phyloP scores from a whole-genome alignment of 2,329 filamentous ascomycete species.

The Fusarium vanettenii region DNA sequence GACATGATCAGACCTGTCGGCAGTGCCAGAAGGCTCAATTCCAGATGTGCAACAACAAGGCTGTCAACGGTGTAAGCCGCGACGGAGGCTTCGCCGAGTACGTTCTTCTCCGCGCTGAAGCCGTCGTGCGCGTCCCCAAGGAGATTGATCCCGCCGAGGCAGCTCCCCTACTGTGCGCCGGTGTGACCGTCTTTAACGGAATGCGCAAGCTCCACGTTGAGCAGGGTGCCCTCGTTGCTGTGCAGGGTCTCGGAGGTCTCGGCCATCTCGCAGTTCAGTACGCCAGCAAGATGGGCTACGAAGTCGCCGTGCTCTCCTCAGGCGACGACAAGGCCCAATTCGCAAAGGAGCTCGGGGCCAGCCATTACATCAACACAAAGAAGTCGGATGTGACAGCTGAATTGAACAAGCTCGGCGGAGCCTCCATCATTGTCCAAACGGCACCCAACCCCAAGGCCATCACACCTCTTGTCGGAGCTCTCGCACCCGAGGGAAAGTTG shows the following conservation, averaged over 20 bases:
- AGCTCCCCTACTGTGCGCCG: conserved; percentile 73
- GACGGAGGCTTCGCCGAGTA: conserved; percentile 79
- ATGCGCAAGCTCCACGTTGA: conserved; percentile 66
- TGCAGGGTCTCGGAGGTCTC: conserved; percentile 80
- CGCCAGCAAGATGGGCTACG: conserved; percentile 80
- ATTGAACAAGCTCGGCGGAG: conserved; percentile 69
- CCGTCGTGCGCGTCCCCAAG: conserved; percentile 66
- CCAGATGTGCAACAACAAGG: conserved; percentile 74
- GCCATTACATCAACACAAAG: conserved; percentile 63
- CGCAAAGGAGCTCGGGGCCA: conserved; percentile 60
- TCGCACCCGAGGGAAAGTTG: conserved; percentile 67
- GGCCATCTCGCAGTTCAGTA: conserved; percentile 84
- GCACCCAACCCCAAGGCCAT: conserved; percentile 70
- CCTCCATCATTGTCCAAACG: conserved; percentile 70
- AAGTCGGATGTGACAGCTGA: conserved; percentile 60
- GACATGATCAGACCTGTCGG: conserved; percentile 71
- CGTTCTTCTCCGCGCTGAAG: conserved; percentile 68
- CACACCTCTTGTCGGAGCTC: conserved; percentile 62
- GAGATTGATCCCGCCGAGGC: conserved; percentile 63
- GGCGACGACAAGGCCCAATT: conserved; percentile 76
- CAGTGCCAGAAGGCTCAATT: conserved; percentile 72
- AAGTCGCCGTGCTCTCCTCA: conserved; percentile 75
- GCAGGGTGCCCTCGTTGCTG: conserved; percentile 64
- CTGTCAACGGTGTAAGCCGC: conserved; percentile 72
- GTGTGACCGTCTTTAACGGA: conserved; percentile 72